Base-by-base conservation (phyloP, 345 rosid genomes). In the Lagerstroemia speciosa region DNA sequence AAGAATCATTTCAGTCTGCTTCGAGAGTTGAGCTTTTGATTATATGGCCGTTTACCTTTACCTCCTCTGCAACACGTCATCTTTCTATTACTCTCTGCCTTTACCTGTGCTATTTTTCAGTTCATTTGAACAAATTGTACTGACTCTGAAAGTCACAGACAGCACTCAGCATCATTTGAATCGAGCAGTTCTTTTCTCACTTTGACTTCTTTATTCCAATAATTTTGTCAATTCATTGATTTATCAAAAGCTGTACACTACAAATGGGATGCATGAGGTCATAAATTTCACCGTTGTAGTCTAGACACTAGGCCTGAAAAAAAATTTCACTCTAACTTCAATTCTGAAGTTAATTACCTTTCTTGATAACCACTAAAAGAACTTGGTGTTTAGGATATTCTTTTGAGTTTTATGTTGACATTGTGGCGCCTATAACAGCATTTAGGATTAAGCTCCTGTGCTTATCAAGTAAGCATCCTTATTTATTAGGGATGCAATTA, bases 31-130 rank as follows among this genome's bases (percentile, higher is more conserved):
- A 26, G 52, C 72, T 72, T 67, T 61, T 50, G 5, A 53, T 31
- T 33, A 46, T 63, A 64, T 65, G 14, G 38, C 7, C 62, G 19
- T 66, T 71, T 36, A 36, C 43, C 61, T 71, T 78, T 37, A 17
- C 75, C 65, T 70, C 64, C 19, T 19, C 12, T 34, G 67, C 77
- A 34, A 68, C 81, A 82, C 76, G 86, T 72, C 14, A 64, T 73
- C 53, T 46, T 69, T 32, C 65, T 37, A 40, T 5, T 24, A n/a
- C 29, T 5, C 29, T 53, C 7, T 24, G 60, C 60, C 1, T 22
- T 24, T 53, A 6, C 12, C 3, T 50, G 9, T 50, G 24, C 9
- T 50, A n/a, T 22, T 50, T 50, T 50, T 50, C 24, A 50, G 9
- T 22, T 22, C 57, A 50, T 50, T 50, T n/a, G 26, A 50, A 50